Percentiles rank a stretch among this genome's conserved stretches.
Conservation (phyloP, 2,329 filamentous ascomycete genomes). For the Colletotrichum sp. region DNA sequence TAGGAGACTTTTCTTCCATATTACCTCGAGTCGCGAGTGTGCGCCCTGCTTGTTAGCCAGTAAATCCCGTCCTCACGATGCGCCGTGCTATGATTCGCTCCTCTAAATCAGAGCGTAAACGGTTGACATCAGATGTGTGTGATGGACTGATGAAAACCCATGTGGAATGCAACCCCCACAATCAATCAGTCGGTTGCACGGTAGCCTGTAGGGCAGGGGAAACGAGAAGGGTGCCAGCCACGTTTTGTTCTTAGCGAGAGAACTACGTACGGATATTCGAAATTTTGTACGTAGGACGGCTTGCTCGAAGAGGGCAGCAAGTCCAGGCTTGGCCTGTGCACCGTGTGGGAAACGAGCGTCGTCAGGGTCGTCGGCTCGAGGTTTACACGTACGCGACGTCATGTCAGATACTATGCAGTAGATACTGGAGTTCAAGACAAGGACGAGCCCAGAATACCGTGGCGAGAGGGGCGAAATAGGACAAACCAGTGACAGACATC, state of each 20-base stretch:
- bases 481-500: background rate
- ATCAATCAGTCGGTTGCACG: background rate
- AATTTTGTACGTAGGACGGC: background rate
- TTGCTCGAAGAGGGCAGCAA: background rate
- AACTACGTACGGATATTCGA: background rate
- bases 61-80: background rate
- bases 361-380: background rate
- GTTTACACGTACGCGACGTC: background rate
- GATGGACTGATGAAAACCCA: background rate
- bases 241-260: background rate
- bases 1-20: background rate
- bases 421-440: background rate
- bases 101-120: background rate
- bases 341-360: background rate
- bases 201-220: background rate
- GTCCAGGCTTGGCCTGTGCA: background rate
- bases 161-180: slow-evolving; percentile 14
- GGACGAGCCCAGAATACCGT: background rate
- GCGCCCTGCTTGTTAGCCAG: background rate
- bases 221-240: background rate
- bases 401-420: background rate
- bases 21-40: background rate
- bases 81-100: background rate
- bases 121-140: background rate
- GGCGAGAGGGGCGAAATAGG: background rate